Evolutionary conservation across 1,139 yeast genomes (phyloP).

Genomic region (Lodderomyces oxycetoniae): DNA sequence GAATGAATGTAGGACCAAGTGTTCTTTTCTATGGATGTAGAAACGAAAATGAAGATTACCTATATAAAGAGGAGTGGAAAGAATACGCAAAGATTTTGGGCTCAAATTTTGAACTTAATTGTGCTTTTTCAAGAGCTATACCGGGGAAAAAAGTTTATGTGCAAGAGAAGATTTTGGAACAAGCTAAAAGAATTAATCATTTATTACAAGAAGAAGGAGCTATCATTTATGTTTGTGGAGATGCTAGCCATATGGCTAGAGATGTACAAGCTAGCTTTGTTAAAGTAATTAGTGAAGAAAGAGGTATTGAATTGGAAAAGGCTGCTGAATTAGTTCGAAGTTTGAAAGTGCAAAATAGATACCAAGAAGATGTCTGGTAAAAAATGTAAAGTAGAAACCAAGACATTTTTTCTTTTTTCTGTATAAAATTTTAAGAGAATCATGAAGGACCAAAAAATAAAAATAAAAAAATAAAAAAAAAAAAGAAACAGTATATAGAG

Average conservation of each 20-base stretch:
- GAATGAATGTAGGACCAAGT: constrained; percentile 63
- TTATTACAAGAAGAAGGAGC: constrained; percentile 67
- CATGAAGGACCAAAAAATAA: not conserved
- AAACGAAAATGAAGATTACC: constrained; percentile 65
- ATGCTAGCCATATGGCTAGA: constrained; percentile 93
- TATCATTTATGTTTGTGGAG: constrained; percentile 93
- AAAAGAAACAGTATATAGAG: not conserved
- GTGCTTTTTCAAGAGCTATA: constrained; percentile 83
- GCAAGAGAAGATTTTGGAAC: constrained; percentile 70
- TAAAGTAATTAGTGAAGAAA: constrained; percentile 56
- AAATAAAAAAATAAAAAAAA: too few species aligned
- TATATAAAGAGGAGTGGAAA: constrained; percentile 86
- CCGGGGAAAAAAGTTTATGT: constrained; percentile 71
- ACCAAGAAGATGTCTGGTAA: constrained; percentile 97
- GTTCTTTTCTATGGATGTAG: constrained; percentile 86
- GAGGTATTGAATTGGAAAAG: constrained; percentile 54
- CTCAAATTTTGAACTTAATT: constrained; percentile 61
- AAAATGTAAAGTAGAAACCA: too few species aligned
- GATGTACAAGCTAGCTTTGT: constrained; percentile 80
- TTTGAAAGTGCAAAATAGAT: constrained; percentile 78
- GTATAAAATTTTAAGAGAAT: not conserved
- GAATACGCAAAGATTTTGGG: constrained; percentile 62
- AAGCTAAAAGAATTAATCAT: constrained; percentile 49
- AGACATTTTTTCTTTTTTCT: not conserved
- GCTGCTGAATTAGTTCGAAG: constrained; percentile 78